phyloP scores from a whole-genome alignment of 23 red algal species.

The Gracilariopsis chorda region DNA sequence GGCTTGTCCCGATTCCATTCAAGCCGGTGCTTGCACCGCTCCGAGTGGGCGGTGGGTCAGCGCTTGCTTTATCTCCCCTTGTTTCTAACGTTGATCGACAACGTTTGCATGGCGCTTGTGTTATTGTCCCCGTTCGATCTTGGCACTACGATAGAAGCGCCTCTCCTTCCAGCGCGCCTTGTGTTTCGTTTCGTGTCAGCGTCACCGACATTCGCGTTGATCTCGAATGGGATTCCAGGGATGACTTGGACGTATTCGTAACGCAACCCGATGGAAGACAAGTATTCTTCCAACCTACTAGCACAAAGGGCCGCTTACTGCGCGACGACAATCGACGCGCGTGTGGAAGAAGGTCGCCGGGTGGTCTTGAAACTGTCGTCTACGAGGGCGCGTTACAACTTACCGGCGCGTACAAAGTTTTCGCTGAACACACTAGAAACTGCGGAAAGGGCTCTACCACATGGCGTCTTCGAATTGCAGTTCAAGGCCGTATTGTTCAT shows the following conservation, averaged over 20 bases:
- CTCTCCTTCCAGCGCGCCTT: neutral
- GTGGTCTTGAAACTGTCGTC: constrained; percentile 4
- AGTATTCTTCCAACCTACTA: constrained; percentile 14
- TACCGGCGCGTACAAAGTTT: neutral
- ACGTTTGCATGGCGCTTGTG: neutral
- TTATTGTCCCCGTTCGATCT: neutral
- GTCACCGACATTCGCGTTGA: neutral
- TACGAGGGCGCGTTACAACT: neutral
- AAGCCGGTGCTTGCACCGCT: neutral
- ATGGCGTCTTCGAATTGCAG: neutral
- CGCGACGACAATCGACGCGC: constrained; percentile 4
- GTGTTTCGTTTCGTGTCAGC: constrained; percentile 15
- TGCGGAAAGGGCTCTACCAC: neutral
- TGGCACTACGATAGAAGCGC: neutral
- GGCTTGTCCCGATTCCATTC: neutral
- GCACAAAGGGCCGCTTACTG: neutral
- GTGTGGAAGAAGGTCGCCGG: neutral
- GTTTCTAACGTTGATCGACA: neutral
- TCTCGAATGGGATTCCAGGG: neutral
- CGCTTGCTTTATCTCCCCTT: neutral
- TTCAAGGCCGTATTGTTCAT: neutral
- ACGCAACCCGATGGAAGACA: constrained; percentile 7
- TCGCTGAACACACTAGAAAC: neutral
- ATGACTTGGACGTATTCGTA: constrained; percentile 37
- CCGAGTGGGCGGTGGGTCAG: constrained; percentile 2